Conservation (phyloP, 176 grass and related monocot genomes). For the Phragmites australis region DNA sequence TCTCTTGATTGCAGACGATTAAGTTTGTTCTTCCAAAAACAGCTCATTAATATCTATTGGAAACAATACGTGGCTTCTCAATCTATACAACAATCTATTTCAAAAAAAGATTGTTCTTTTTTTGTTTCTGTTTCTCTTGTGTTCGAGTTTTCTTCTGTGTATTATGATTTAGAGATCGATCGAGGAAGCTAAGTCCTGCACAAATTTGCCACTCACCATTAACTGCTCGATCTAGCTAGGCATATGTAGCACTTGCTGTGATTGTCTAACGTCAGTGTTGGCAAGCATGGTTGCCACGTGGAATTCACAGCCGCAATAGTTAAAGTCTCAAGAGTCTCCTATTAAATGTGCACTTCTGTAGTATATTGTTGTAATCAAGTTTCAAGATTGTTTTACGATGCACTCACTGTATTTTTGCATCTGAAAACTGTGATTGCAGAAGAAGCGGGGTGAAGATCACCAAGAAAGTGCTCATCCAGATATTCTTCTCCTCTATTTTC, state of each 20-base stretch:
- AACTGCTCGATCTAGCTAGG: neutral
- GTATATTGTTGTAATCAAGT: neutral
- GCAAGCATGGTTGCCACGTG: neutral
- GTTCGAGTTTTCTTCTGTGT: neutral
- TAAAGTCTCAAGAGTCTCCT: neutral
- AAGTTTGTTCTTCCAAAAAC: neutral
- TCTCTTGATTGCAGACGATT: neutral
- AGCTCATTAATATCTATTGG: neutral
- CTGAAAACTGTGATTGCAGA: constrained; percentile 30
- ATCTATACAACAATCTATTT: constrained; percentile 15
- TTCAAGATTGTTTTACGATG: neutral
- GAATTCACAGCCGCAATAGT: neutral
- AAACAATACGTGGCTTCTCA: constrained; percentile 6
- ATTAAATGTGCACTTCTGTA: neutral
- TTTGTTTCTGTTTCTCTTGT: neutral
- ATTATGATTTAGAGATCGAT: neutral
- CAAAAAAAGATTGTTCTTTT: constrained; percentile 6
- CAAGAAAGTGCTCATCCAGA: constrained; percentile 62
- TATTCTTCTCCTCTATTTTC: constrained; percentile 79
- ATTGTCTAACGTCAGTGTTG: neutral
- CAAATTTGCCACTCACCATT: neutral
- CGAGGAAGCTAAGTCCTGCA: neutral
- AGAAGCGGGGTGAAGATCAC: constrained; percentile 48
- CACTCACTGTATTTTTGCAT: neutral
- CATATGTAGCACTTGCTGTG: neutral